Base-by-base conservation (phyloP, 2,329 filamentous ascomycete species). In the Chalara sp. region DNA sequence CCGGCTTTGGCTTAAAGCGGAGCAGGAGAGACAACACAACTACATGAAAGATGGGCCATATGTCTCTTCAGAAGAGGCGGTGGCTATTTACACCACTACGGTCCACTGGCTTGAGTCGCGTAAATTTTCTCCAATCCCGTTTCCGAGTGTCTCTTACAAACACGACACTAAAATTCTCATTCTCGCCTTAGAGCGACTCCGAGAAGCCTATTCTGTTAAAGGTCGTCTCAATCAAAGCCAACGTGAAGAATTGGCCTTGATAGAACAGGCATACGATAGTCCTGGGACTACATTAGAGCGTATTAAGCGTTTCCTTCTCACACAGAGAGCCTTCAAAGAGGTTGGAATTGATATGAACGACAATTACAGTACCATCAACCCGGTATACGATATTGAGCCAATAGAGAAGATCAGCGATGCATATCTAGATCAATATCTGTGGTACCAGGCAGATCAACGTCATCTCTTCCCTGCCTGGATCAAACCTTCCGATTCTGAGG, bases 341-440 rank as follows among this genome's bases (percentile, higher is more conserved):
- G 93, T 99, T 43, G 93, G 92, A 50, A 99, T 99, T 59, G 93
- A 99, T 66, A 99, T 99, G 93, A 99, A 99, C 68, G 93, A 99
- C 72, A 99, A 99, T 65, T 99, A 99, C 73, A 97, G 84, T 75
- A 92, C 89, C 13, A 99, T 99, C 75, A 99, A 99, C 65, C 95
- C 93, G 0, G 93, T 99, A 1, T 99, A 99, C 66, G 93, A 99
- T 60, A 93, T 99, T 53, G 95, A 99, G 70, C 93, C 93, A 0
- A 96, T 99, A 53, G 93, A 99, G 75, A 99, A 99, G 75, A 99
- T 99, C 61, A 99, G 92, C 39, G 93, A 99, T 70, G 95, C 93
- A 3, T 99, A 99, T 63, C 81, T 99, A 46, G 93, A 99, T 63
- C 95, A 99, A 65, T 99, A 99, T 63, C 78, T 99, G 7, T 99